Percentiles rank a stretch among this genome's conserved stretches.
Evolutionary conservation across 208 protist species (phyloP).

Genomic region (Leptomonas pyrrhocoris): DNA sequence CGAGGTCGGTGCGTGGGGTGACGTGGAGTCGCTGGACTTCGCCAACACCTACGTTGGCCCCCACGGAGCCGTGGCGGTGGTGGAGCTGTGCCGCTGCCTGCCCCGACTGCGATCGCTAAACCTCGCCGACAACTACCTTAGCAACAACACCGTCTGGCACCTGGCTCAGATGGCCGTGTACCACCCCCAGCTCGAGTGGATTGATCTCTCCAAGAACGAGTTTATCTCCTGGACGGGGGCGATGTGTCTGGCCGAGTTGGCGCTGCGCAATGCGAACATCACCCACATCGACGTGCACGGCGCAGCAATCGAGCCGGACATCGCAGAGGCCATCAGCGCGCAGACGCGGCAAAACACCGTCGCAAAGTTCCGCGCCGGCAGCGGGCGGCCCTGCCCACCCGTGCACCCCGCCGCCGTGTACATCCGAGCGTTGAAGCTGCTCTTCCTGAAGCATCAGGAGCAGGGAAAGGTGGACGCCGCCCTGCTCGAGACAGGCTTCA

Average conservation of each 20-base stretch:
- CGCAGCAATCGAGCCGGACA: slow-evolving; percentile 38
- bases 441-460: slow-evolving; percentile 38
- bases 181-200: slow-evolving; percentile 56
- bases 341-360: slow-evolving; percentile 69
- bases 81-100: slow-evolving; percentile 70
- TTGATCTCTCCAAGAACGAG: slow-evolving; percentile 71
- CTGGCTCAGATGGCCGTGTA: slow-evolving; percentile 58
- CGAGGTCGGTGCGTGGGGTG: slow-evolving; percentile 46
- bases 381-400: slow-evolving; percentile 30
- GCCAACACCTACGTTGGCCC: slow-evolving; percentile 71
- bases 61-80: slow-evolving; percentile 47
- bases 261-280: slow-evolving; percentile 55
- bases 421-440: slow-evolving; percentile 70
- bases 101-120: slow-evolving; percentile 44
- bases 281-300: slow-evolving; percentile 55
- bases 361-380: slow-evolving; percentile 28
- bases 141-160: slow-evolving; percentile 66
- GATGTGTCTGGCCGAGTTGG: slow-evolving; percentile 66
- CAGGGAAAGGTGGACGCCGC: slow-evolving; percentile 9
- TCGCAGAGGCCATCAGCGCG: slow-evolving; percentile 49
- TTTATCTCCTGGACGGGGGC: slow-evolving; percentile 82
- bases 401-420: slow-evolving; percentile 66
- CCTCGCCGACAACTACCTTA: slow-evolving; percentile 74
- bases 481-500: slow-evolving; percentile 26
- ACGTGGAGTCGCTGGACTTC: slow-evolving; percentile 53